A percentile compares a stretch with the other conserved stretches of the same genome.
phyloP scores from a whole-genome alignment of 371 early-diverging fungal species.

The Mortierella sp. region DNA sequence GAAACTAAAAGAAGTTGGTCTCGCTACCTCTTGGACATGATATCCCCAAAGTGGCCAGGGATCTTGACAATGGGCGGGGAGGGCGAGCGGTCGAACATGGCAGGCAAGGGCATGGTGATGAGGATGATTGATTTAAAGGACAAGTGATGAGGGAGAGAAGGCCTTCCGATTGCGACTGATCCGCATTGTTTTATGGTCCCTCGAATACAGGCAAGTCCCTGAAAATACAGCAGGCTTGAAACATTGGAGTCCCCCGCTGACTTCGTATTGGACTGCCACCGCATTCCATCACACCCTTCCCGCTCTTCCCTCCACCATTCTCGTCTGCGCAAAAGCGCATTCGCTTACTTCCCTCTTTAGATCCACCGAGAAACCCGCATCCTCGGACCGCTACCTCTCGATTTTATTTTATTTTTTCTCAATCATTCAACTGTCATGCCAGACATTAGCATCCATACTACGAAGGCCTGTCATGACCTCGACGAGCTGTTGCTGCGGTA shows the following conservation, averaged over 20 bases:
- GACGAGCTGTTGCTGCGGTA: constrained; percentile 34
- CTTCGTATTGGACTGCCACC: too few relatives aligned
- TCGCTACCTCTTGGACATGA: constrained; percentile 65
- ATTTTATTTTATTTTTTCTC: too few relatives aligned
- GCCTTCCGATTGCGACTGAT: too few relatives aligned
- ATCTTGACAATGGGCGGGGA: constrained; percentile 47
- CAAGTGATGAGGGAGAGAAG: too few relatives aligned
- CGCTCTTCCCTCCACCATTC: not conserved
- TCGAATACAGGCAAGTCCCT: not conserved
- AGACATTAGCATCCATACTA: not conserved
- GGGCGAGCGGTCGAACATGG: constrained; percentile 39
- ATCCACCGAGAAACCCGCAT: too few relatives aligned
- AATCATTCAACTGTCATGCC: too few relatives aligned
- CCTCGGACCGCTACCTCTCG: too few relatives aligned
- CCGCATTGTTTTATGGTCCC: not conserved
- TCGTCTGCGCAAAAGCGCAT: not conserved
- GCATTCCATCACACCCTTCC: not conserved
- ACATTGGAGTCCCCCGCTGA: too few relatives aligned
- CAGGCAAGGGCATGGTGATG: constrained; percentile 31
- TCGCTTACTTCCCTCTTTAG: too few relatives aligned
- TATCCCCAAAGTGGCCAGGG: constrained; percentile 66
- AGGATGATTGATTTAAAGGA: too few relatives aligned
- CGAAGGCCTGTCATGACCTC: constrained; percentile 22
- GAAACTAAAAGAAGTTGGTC: too few relatives aligned
- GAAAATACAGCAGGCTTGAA: too few relatives aligned